Percentiles rank a stretch among this genome's conserved stretches.
These are phyloP conservation scores for Eucalyptus erythrocorys DNA, from an alignment of 345 rosid species.

Conservation along the genomic window DNA sequence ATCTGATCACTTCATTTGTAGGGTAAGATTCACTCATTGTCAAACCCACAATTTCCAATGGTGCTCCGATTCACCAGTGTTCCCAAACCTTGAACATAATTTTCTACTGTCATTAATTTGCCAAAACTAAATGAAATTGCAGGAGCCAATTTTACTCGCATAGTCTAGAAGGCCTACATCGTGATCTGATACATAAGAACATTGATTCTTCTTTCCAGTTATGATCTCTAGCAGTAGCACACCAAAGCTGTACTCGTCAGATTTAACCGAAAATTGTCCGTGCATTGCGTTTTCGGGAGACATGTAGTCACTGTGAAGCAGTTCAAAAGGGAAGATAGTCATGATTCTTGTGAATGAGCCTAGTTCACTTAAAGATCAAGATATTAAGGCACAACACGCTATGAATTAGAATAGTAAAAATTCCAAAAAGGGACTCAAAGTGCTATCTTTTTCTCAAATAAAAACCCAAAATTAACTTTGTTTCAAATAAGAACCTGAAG, in stretches of 20 bases:
- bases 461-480: no score
- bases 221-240: neutral
- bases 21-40: neutral
- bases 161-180: neutral
- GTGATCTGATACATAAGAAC: neutral
- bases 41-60: neutral
- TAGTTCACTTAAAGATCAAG: neutral
- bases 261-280: neutral
- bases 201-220: neutral
- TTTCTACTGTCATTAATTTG: neutral
- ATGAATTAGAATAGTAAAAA: no score
- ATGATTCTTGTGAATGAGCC: neutral
- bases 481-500: no score
- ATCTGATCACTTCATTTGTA: neutral
- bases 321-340: neutral
- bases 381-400: neutral
- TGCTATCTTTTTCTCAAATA: no score
- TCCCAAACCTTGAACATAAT: neutral
- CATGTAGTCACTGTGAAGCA: neutral
- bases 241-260: neutral
- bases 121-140: neutral
- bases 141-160: neutral
- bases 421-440: no score
- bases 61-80: neutral
- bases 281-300: neutral